A percentile compares a stretch with the other conserved stretches of the same genome.
Evolutionary conservation across 441 rosid species (phyloP).

Genomic region (Gossypium gossypioides): DNA sequence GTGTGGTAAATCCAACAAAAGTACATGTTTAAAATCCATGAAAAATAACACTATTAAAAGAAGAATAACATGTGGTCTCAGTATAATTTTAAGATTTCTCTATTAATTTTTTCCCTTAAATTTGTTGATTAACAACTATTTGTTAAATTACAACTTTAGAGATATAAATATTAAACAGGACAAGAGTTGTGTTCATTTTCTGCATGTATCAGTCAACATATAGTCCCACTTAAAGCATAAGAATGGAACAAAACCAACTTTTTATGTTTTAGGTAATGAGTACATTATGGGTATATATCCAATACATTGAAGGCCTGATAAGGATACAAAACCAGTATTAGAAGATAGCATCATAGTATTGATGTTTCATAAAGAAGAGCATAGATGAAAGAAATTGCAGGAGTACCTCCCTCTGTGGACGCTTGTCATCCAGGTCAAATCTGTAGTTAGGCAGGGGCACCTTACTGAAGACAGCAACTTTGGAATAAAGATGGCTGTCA

Average conservation of each 20-base stretch:
- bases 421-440: slow-evolving; percentile 85
- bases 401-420: slow-evolving; percentile 83
- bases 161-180: neutral
- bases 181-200: neutral
- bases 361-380: neutral
- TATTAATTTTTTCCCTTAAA: neutral
- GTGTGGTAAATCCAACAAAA: neutral
- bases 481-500: slow-evolving; percentile 68
- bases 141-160: neutral
- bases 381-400: neutral
- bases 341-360: neutral
- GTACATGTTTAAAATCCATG: no score
- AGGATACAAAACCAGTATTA: neutral
- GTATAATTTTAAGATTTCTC: neutral
- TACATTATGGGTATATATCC: neutral
- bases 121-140: neutral
- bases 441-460: slow-evolving; percentile 83
- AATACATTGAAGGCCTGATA: neutral
- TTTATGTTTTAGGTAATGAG: neutral
- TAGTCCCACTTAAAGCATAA: neutral
- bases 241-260: neutral
- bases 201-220: neutral
- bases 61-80: neutral
- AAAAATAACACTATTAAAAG: neutral
- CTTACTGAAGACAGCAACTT: slow-evolving; percentile 77